Evolutionary conservation across 2,329 filamentous ascomycete species (phyloP).

Genomic region (Xylariaceae sp.): DNA sequence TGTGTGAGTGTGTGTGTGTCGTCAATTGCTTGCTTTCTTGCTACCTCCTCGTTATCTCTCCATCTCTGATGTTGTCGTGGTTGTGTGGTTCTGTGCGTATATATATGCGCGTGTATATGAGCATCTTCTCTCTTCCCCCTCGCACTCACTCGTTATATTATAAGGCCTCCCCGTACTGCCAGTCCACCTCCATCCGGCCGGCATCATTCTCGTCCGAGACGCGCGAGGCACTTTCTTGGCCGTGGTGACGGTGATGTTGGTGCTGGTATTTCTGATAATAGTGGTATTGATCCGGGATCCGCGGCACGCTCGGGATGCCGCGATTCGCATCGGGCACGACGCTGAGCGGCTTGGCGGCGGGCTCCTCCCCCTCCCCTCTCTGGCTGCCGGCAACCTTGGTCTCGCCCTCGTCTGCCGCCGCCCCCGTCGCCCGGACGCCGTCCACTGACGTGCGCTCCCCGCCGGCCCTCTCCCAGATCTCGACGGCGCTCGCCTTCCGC

Average conservation of each 20-base stretch:
- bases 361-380: too few species aligned
- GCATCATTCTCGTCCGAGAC: conserved; percentile 14
- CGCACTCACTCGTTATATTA: too few species aligned
- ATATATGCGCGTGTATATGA: not conserved
- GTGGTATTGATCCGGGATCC: conserved; percentile 47
- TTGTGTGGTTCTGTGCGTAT: too few species aligned
- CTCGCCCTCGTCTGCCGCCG: not conserved
- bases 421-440: not conserved
- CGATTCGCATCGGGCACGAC: conserved; percentile 50
- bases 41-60: too few species aligned
- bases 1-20: too few species aligned
- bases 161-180: conserved; percentile 21
- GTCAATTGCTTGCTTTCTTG: too few species aligned
- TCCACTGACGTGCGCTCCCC: conserved; percentile 10
- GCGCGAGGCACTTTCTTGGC: too few species aligned
- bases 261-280: conserved; percentile 19
- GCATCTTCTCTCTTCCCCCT: not conserved
- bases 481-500: not conserved
- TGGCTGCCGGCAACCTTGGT: not conserved
- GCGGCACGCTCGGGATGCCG: conserved; percentile 49
- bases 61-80: too few species aligned
- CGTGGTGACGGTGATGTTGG: too few species aligned
- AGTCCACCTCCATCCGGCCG: conserved; percentile 12
- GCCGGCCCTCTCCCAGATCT: conserved; percentile 12
- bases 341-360: conserved; percentile 42